A percentile compares a stretch with the other conserved stretches of the same genome.
Evolutionary conservation across 1,139 yeast species (phyloP).

Genomic region (Taphrina flavorubra): DNA sequence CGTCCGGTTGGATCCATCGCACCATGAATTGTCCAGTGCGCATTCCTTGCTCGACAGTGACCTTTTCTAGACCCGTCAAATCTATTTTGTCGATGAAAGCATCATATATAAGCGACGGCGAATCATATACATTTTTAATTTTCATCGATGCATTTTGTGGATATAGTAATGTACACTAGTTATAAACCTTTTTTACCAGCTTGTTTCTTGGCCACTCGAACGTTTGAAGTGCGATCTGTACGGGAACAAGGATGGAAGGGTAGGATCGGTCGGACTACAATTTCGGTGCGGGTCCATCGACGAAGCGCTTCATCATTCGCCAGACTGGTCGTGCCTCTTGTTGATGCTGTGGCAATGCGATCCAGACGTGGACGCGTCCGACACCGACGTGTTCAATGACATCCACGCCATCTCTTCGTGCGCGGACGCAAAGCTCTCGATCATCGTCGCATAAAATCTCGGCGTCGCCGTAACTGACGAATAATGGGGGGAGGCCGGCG

Average conservation of each 20-base stretch:
- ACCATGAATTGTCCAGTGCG: background rate
- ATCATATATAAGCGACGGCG: no score
- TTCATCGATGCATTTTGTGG: background rate
- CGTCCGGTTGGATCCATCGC: no score
- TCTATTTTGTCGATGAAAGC: no score
- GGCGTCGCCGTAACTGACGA: constrained; percentile 24
- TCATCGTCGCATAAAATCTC: constrained; percentile 21
- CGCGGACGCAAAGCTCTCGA: constrained; percentile 8
- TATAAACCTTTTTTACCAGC: no score
- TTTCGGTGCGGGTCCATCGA: constrained; percentile 15
- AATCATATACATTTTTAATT: no score
- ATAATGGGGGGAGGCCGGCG: constrained; percentile 13
- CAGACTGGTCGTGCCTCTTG: constrained; percentile 15
- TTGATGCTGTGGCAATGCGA: constrained; percentile 22
- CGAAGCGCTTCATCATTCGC: constrained; percentile 6
- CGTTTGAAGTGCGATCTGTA: no score
- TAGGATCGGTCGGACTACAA: background rate
- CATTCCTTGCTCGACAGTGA: background rate
- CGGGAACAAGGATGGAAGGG: no score
- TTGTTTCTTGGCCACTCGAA: no score
- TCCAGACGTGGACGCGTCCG: constrained; percentile 28
- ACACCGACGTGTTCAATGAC: constrained; percentile 18
- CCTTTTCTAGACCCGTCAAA: no score
- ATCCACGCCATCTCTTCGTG: constrained; percentile 17
- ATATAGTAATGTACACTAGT: constrained; percentile 1